phyloP scores from a whole-genome alignment of 495 filamentous ascomycete species.

The Neurospora pannonica region DNA sequence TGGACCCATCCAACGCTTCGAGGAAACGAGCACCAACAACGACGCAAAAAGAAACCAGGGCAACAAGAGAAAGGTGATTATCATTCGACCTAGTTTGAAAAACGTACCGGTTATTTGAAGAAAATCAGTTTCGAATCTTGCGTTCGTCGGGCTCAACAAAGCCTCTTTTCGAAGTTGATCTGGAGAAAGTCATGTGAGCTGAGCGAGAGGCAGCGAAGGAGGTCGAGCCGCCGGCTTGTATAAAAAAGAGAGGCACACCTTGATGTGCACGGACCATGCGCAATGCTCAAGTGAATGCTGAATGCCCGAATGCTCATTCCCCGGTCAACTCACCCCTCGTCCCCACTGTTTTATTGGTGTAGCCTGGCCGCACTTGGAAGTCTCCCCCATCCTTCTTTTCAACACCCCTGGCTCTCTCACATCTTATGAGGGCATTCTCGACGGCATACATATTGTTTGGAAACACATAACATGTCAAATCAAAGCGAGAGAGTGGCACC shows the following conservation, averaged over 20 bases:
- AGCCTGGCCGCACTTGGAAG: background rate
- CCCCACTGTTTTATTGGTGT: background rate
- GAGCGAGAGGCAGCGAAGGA: slow-evolving; percentile 10
- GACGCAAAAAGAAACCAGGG: slow-evolving; percentile 3
- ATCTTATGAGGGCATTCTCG: background rate
- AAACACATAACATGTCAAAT: background rate
- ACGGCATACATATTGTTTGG: background rate
- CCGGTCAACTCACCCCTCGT: background rate
- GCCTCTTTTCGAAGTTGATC: slow-evolving; percentile 11
- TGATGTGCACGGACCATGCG: slow-evolving; percentile 14
- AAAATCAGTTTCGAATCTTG: slow-evolving; percentile 1
- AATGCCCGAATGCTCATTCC: background rate
- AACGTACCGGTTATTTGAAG: slow-evolving; percentile 14
- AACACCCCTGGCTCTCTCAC: background rate
- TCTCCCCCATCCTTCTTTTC: background rate
- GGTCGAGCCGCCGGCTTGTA: slow-evolving; percentile 4
- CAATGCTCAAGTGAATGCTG: background rate
- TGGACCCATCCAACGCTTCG: slow-evolving; percentile 5
- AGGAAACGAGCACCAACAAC: background rate
- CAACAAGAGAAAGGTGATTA: background rate
- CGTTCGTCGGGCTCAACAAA: background rate
- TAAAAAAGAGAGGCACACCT: slow-evolving; percentile 8
- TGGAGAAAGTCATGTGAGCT: slow-evolving; percentile 26
- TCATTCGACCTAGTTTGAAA: background rate
- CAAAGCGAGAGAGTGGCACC: background rate